Evolutionary conservation across 2,329 filamentous ascomycete species (phyloP).

Genomic region (Nigrograna mackinnonii): DNA sequence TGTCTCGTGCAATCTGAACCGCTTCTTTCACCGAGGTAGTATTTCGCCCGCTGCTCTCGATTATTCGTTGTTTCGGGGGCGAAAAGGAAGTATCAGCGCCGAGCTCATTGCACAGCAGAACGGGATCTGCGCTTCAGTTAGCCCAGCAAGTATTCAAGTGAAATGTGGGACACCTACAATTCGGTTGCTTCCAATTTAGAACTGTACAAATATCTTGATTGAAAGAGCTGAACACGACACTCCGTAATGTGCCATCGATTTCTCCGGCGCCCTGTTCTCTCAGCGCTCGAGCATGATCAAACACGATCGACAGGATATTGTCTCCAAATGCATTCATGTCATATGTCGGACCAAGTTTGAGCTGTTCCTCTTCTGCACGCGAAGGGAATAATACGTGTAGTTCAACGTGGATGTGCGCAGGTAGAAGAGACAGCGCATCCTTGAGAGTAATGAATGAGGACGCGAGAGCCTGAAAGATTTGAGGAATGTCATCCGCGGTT

Average conservation of each 20-base stretch:
- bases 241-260: slow-evolving; percentile 71
- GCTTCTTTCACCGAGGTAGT: slow-evolving; percentile 92
- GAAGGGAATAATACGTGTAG: slow-evolving; percentile 91
- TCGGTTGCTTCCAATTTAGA: slow-evolving; percentile 98
- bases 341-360: slow-evolving; percentile 72
- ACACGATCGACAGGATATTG: slow-evolving; percentile 79
- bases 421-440: slow-evolving; percentile 75
- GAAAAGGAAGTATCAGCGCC: slow-evolving; percentile 61
- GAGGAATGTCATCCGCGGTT: slow-evolving; percentile 46
- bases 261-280: slow-evolving; percentile 59
- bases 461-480: slow-evolving; percentile 73
- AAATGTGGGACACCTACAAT: slow-evolving; percentile 67
- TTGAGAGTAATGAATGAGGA: slow-evolving; percentile 78
- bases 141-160: not conserved
- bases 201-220: slow-evolving; percentile 89
- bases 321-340: slow-evolving; percentile 90
- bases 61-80: slow-evolving; percentile 40
- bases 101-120: slow-evolving; percentile 92
- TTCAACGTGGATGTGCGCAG: slow-evolving; percentile 82
- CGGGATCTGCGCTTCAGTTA: slow-evolving; percentile 64
- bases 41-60: slow-evolving; percentile 68
- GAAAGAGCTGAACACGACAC: slow-evolving; percentile 92
- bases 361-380: slow-evolving; percentile 68
- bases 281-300: slow-evolving; percentile 80
- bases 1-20: slow-evolving; percentile 88